These are phyloP conservation scores for Cicer cuneatum DNA, from an alignment of 306 rosid species.

Conservation along the genomic window DNA sequence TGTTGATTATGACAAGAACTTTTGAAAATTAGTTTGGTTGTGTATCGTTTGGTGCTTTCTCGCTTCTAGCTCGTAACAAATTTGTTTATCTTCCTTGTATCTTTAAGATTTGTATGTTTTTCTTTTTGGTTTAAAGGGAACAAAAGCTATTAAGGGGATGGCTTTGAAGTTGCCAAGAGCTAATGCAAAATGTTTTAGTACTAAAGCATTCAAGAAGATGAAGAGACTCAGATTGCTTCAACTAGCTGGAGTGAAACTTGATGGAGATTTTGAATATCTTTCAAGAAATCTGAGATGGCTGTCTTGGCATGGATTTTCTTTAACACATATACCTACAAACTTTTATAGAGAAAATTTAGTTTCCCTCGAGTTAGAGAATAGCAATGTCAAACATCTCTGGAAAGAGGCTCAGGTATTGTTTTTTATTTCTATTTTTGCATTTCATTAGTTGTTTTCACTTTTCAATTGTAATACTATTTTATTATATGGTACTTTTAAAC, in stretches of 20 bases:
- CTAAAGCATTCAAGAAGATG: constrained; percentile 41
- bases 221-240: constrained; percentile 39
- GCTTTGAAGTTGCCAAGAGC: constrained; percentile 31
- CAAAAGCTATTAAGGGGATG: constrained; percentile 37
- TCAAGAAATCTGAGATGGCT: constrained; percentile 38
- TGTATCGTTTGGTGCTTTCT: neutral
- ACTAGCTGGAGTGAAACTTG: constrained; percentile 30
- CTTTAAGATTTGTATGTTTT: neutral
- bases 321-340: neutral
- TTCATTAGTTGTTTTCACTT: neutral
- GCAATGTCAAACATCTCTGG: constrained; percentile 22
- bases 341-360: constrained; percentile 30
- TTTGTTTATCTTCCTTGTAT: neutral
- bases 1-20: neutral
- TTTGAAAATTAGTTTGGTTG: neutral
- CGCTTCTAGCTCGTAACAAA: no score
- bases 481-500: neutral
- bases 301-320: constrained; percentile 39
- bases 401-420: constrained; percentile 28
- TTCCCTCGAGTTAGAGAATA: constrained; percentile 33
- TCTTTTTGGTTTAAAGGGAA: constrained; percentile 2
- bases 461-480: neutral
- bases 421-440: neutral
- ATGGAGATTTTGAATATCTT: constrained; percentile 42
- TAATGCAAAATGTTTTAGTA: neutral